These are phyloP conservation scores for Glebionis coronaria DNA, from an alignment of 129 eudicot species.

Conservation along the genomic window DNA sequence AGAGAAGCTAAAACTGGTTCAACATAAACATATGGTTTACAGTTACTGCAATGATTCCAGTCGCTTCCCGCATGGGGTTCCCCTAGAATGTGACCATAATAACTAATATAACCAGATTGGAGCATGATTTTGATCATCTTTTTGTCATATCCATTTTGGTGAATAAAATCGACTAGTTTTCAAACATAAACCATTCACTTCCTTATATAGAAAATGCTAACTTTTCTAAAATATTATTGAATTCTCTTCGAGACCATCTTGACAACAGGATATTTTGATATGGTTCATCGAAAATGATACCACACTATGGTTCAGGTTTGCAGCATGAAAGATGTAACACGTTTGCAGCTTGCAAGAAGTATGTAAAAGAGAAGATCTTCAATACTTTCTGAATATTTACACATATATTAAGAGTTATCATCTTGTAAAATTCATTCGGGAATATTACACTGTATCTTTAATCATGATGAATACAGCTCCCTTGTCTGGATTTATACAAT, in stretches of 20 bases:
- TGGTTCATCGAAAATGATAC: background rate
- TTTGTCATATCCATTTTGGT: conserved; percentile 13
- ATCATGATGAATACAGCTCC: no score
- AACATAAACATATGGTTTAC: conserved; percentile 43
- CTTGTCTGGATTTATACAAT: no score
- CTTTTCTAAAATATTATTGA: no score
- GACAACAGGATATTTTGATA: background rate
- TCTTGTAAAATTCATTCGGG: background rate
- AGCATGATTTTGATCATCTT: background rate
- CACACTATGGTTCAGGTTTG: background rate
- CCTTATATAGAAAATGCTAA: background rate
- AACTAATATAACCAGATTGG: conserved; percentile 4
- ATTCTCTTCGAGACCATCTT: background rate
- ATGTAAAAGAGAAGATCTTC: background rate
- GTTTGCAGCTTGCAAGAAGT: background rate
- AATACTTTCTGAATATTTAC: background rate
- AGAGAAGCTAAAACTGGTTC: conserved; percentile 46
- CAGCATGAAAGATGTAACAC: background rate
- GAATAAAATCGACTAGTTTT: background rate
- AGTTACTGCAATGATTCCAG: conserved; percentile 47
- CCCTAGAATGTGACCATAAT: conserved; percentile 35
- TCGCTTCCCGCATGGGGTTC: conserved; percentile 51
- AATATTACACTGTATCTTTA: no score
- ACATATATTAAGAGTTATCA: background rate
- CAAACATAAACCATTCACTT: background rate